Percentiles rank a stretch among this genome's conserved stretches.
Evolutionary conservation across 108 stramenopile genomes (phyloP).

Genomic region (Nannochloropsis granulata): DNA sequence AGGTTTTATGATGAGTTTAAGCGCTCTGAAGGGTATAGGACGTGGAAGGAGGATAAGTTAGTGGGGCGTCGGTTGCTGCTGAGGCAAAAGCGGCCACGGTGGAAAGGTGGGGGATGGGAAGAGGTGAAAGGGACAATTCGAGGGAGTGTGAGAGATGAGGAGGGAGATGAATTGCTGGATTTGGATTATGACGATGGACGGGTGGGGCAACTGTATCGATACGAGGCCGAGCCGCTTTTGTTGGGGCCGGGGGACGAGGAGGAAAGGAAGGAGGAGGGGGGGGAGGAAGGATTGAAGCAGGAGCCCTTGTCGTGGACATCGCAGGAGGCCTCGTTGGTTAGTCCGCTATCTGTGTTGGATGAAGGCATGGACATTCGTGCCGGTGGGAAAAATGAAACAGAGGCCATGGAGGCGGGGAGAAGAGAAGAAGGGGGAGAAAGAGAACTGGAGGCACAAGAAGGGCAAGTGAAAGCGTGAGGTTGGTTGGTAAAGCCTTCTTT

Average conservation of each 20-base stretch:
- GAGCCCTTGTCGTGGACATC: neutral
- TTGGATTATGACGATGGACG: neutral
- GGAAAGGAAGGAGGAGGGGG: neutral
- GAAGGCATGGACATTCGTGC: neutral
- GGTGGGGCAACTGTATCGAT: neutral
- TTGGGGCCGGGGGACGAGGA: neutral
- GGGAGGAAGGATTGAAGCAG: neutral
- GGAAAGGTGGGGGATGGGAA: neutral
- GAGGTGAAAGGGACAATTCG: neutral
- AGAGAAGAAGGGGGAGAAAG: too few species aligned
- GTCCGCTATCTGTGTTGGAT: neutral
- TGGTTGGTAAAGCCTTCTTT: too few species aligned
- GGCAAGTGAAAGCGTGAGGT: too few species aligned
- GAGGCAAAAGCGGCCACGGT: neutral
- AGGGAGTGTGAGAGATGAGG: neutral
- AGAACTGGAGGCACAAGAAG: too few species aligned
- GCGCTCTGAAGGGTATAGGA: neutral
- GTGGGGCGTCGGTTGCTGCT: neutral
- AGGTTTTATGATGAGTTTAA: neutral
- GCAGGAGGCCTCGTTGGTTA: neutral
- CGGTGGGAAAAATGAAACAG: too few species aligned
- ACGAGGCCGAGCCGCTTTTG: neutral
- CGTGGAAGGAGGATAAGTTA: neutral
- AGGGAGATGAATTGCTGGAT: neutral
- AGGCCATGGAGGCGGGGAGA: too few species aligned